A percentile compares a stretch with the other conserved stretches of the same genome.
phyloP scores from a whole-genome alignment of 495 filamentous ascomycete genomes.

The Neurospora tetraspora region DNA sequence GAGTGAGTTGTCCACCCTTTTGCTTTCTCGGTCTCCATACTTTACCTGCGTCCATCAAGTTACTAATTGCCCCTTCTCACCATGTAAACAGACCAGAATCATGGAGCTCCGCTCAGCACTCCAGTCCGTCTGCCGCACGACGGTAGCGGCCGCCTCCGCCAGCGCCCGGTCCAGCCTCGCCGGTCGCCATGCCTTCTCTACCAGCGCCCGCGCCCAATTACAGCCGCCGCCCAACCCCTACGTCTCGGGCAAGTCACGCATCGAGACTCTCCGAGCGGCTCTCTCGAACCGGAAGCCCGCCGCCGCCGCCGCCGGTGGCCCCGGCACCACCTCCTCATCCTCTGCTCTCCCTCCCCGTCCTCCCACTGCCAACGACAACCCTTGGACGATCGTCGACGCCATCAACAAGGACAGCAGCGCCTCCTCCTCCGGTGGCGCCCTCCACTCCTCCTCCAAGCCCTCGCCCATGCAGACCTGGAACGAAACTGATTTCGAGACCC shows the following conservation, averaged over 20 bases:
- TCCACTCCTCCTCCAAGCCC: conserved; percentile 1
- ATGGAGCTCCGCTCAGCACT: conserved; percentile 21
- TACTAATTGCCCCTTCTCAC: background rate
- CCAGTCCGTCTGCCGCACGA: conserved; percentile 16
- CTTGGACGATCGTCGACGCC: background rate
- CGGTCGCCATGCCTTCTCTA: conserved; percentile 5
- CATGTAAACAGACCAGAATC: conserved; percentile 5
- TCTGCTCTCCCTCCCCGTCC: background rate
- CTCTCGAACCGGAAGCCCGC: background rate
- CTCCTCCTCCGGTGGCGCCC: background rate
- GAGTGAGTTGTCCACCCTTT: background rate
- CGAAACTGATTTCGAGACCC: conserved; percentile 7
- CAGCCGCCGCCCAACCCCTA: conserved; percentile 1
- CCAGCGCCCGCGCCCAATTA: background rate
- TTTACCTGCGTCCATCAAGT: background rate
- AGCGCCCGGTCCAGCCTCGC: conserved; percentile 2
- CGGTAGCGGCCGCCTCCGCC: conserved; percentile 12
- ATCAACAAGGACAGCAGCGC: conserved; percentile 3
- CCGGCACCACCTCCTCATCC: background rate
- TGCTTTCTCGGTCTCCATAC: background rate
- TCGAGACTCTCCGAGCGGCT: background rate
- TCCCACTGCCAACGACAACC: background rate
- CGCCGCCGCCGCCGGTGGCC: background rate
- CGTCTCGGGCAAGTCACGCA: background rate
- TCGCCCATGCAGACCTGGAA: conserved; percentile 2